Conservation (phyloP, 208 protist genomes). For the Leishmania gerbilli region DNA sequence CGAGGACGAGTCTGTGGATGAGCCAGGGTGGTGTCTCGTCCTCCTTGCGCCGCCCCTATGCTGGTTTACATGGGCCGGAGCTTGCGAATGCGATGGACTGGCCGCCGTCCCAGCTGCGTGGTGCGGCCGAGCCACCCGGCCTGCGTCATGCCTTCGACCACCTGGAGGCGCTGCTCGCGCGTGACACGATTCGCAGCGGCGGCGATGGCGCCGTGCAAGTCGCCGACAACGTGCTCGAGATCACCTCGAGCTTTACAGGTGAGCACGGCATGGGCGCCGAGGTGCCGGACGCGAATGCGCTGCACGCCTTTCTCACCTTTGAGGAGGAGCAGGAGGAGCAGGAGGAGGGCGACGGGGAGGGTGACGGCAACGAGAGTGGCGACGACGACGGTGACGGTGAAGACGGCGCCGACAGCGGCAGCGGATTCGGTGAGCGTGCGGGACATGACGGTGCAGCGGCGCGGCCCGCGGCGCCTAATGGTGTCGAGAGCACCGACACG, state of each 20-base stretch:
- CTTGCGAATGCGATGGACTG: background rate
- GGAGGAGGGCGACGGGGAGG: background rate
- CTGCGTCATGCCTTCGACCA: background rate
- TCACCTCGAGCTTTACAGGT: background rate
- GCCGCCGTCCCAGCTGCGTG: background rate
- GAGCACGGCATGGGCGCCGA: background rate
- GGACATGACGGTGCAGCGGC: background rate
- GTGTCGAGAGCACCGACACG: background rate
- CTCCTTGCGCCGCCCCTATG: background rate
- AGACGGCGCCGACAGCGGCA: background rate
- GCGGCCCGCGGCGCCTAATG: background rate
- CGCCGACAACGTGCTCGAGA: background rate
- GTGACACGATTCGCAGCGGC: background rate
- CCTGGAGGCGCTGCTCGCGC: background rate
- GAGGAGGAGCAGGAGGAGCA: slow-evolving; percentile 1
- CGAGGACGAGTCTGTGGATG: background rate
- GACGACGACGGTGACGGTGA: background rate
- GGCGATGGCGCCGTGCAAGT: background rate
- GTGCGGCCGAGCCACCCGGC: background rate
- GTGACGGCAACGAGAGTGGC: background rate
- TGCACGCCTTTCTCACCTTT: background rate
- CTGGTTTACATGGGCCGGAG: background rate
- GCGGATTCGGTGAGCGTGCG: background rate
- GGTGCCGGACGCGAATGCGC: background rate
- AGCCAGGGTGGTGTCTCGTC: background rate